Evolutionary conservation across 2,329 filamentous ascomycete genomes (phyloP).

Genomic region (Tetracladium maxilliforme): DNA sequence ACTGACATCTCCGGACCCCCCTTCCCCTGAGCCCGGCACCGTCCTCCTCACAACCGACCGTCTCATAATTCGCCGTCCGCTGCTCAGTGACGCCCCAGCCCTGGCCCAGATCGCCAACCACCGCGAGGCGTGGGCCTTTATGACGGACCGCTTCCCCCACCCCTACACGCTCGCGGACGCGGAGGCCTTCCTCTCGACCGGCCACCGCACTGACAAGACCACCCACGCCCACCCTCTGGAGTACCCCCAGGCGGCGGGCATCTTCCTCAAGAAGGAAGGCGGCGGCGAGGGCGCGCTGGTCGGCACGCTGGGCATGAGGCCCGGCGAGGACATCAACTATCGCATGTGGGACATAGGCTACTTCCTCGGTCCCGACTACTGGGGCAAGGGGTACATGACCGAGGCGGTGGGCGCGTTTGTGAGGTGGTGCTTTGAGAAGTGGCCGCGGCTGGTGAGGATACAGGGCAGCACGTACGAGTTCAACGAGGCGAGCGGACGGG

Average conservation of each 20-base stretch:
- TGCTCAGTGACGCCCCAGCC: slow-evolving; percentile 19
- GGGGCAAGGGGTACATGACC: slow-evolving; percentile 29
- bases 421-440: slow-evolving; percentile 27
- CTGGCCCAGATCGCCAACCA: slow-evolving; percentile 21
- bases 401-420: slow-evolving; percentile 22
- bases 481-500: no score
- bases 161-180: slow-evolving; percentile 29
- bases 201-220: no score
- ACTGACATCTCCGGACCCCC: no score
- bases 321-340: slow-evolving; percentile 20
- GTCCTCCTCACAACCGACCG: no score
- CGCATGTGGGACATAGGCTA: slow-evolving; percentile 33
- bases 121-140: slow-evolving; percentile 17
- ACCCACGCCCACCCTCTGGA: no score
- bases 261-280: slow-evolving; percentile 16
- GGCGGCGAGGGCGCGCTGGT: slow-evolving; percentile 15
- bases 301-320: slow-evolving; percentile 25
- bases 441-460: no score
- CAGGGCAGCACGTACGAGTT: no score
- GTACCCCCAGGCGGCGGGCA: slow-evolving; percentile 8
- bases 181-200: slow-evolving; percentile 22
- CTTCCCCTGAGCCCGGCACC: no score
- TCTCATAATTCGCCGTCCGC: slow-evolving; percentile 25
- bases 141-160: slow-evolving; percentile 28
- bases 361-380: slow-evolving; percentile 24